Evolutionary conservation across 2,329 filamentous ascomycete genomes (phyloP), one percentile per base, ranked within the genome.

Genomic region (Botryosphaeria agaves): DNA sequence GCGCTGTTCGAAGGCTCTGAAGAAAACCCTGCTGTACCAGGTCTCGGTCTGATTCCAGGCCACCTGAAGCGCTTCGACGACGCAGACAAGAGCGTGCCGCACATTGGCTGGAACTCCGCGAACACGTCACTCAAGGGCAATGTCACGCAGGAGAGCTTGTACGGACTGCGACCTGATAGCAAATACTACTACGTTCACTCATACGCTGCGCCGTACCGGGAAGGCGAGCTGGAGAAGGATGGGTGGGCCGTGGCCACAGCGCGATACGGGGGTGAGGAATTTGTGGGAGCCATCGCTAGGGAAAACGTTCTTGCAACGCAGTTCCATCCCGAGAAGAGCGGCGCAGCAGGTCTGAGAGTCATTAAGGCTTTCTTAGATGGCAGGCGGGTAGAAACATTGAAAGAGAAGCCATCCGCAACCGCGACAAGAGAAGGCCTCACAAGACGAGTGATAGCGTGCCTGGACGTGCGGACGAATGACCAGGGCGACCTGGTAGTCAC

Each of bases 151-250:
- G 56, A 69, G 38, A 69, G 63, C 41, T 68, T 95, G 34, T 94
- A 87, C 52, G 84, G 79, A 34, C 58, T 98, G 32, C 63, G 69
- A 17, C 75, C 81, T 1, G 66, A 67, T 31, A 92, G 81, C 48
- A 98, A 95, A 55, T 98, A 98, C 63, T 98, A 98, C 60, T 98
- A 98, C 49, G 87, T 98, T 33, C 89, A 98, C 63, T 85, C 83
- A 2, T 98, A 89, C 57, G 85, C 84, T 34, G 76, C 73, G 16
- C 76, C 76, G 3, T 93, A 94, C 51, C 57, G 58, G 31, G 56
- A 68, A 27, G 81, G 78, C 20, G 65, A 76, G 39, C 64, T 94
- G 8, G 84, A 94, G 54, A 62, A 63, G 32, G 67, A 78, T 19
- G 89, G 87, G 16, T 98, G 89, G 87, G 72, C 73, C 6, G 78